Evolutionary conservation across 768 basidiomycete genomes (phyloP).

Genomic region (Sporobolomyces phaffii): DNA sequence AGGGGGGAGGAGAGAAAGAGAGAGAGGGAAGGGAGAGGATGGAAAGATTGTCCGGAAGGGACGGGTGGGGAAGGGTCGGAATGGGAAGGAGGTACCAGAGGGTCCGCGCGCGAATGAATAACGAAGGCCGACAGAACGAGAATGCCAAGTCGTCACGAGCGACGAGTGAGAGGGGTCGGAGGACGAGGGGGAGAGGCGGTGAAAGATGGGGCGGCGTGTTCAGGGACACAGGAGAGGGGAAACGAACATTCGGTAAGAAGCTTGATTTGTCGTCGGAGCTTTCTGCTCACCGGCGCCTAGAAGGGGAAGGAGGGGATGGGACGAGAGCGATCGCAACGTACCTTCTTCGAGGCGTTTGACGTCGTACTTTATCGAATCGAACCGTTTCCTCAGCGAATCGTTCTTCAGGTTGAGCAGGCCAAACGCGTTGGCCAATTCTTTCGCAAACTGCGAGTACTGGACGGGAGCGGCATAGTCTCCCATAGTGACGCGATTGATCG

Average conservation of each 20-base stretch:
- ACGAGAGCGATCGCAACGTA: neutral
- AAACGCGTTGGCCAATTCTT: constrained; percentile 46
- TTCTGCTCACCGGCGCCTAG: too few relatives aligned
- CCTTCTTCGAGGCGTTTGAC: constrained; percentile 49
- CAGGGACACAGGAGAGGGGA: too few relatives aligned
- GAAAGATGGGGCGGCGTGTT: too few relatives aligned
- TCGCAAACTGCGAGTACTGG: constrained; percentile 49
- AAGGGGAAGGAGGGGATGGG: neutral
- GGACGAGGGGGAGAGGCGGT: neutral
- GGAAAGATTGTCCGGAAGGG: too few relatives aligned
- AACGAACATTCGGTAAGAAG: too few relatives aligned
- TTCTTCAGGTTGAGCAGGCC: constrained; percentile 49
- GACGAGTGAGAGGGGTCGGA: neutral
- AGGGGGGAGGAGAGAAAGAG: too few relatives aligned
- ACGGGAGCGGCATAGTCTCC: constrained; percentile 48
- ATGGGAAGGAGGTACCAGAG: too few relatives aligned
- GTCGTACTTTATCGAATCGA: constrained; percentile 50
- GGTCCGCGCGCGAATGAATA: too few relatives aligned
- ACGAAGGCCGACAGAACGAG: too few relatives aligned
- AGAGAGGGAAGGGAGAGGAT: too few relatives aligned
- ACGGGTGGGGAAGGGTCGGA: too few relatives aligned
- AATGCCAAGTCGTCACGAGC: neutral
- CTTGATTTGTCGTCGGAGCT: too few relatives aligned
- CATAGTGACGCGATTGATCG: constrained; percentile 46
- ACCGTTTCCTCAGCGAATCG: constrained; percentile 48